A percentile compares a stretch with the other conserved stretches of the same genome.
Evolutionary conservation across 2,329 filamentous ascomycete genomes (phyloP).

Genomic region (Cladosporium sphaerospermum): DNA sequence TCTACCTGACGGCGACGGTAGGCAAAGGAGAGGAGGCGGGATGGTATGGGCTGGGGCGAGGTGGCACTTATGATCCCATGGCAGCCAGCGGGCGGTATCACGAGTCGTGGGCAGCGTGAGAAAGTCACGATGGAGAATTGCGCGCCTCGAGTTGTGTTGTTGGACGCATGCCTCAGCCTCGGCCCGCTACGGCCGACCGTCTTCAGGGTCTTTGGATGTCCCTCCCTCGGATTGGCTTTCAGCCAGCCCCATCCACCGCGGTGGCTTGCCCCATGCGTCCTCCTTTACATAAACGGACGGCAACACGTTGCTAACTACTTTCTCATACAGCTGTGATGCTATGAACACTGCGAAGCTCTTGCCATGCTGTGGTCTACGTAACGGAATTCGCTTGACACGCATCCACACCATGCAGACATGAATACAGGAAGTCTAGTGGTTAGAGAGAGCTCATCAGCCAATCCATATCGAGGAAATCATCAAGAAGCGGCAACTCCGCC

Average conservation of each 20-base stretch:
- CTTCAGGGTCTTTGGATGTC: not conserved
- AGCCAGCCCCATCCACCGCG: no score
- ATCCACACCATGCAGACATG: not conserved
- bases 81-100: not conserved
- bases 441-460: not conserved
- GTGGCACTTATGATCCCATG: not conserved
- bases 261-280: no score
- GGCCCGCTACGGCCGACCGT: not conserved
- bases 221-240: no score
- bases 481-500: not conserved
- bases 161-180: not conserved
- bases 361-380: not conserved
- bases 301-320: no score
- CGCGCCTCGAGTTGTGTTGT: not conserved
- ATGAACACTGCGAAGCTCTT: no score
- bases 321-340: no score
- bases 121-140: not conserved
- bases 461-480: not conserved
- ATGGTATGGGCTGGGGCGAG: not conserved
- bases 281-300: no score
- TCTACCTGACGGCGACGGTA: not conserved
- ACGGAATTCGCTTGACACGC: not conserved
- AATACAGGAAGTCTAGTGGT: not conserved
- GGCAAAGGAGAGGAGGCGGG: not conserved
- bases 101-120: slow-evolving; percentile 3